Conservation (phyloP, 495 filamentous ascomycete species). For the Patellaria atrata region DNA sequence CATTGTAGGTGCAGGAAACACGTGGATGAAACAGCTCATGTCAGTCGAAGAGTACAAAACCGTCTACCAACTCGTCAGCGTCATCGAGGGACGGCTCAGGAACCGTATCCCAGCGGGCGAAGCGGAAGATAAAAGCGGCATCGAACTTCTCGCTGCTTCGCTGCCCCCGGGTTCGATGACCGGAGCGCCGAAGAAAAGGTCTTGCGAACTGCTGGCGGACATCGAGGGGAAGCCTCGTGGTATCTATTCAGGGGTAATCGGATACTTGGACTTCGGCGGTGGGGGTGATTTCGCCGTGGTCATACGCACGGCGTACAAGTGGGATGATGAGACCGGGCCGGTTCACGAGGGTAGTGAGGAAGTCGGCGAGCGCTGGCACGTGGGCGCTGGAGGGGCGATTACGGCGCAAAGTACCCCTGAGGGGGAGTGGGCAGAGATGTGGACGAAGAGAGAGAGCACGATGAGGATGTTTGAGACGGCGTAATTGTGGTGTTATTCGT, state of each 20-base stretch:
- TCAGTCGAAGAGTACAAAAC: constrained; percentile 78
- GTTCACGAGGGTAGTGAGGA: constrained; percentile 12
- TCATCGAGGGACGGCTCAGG: constrained; percentile 54
- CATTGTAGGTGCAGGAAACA: constrained; percentile 54
- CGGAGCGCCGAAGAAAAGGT: constrained; percentile 81
- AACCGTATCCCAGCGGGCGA: too few relatives aligned
- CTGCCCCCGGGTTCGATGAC: constrained; percentile 92
- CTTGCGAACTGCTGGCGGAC: constrained; percentile 59
- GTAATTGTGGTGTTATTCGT: too few relatives aligned
- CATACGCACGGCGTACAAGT: constrained; percentile 65
- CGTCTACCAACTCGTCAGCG: constrained; percentile 80
- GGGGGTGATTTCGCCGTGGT: constrained; percentile 77
- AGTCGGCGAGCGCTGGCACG: constrained; percentile 47
- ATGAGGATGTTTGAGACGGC: constrained; percentile 28
- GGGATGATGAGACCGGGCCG: constrained; percentile 36
- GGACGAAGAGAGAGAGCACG: constrained; percentile 60
- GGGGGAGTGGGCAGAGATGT: constrained; percentile 86
- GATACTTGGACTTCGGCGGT: constrained; percentile 76
- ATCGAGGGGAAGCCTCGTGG: constrained; percentile 60
- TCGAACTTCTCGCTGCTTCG: constrained; percentile 61
- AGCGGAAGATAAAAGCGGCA: constrained; percentile 48
- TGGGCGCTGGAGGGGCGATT: constrained; percentile 81
- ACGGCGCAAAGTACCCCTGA: constrained; percentile 62
- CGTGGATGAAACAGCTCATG: constrained; percentile 54
- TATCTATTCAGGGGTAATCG: constrained; percentile 77